phyloP scores from a whole-genome alignment of 2,329 filamentous ascomycete genomes.

The Xylogone sp. region DNA sequence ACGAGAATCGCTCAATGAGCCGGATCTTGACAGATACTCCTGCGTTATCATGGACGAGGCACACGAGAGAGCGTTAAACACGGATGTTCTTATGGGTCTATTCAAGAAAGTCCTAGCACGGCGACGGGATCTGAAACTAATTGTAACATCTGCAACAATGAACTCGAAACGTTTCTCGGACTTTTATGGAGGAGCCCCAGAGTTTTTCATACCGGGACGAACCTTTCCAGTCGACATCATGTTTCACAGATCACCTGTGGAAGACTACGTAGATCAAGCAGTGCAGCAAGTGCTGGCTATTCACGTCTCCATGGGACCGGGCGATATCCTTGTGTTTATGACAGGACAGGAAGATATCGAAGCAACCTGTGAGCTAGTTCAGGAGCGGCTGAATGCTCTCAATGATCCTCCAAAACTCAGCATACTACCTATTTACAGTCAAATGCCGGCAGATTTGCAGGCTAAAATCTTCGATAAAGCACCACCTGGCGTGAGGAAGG shows the following conservation, averaged over 20 bases:
- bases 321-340: slow-evolving; percentile 98
- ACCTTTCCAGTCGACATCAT: slow-evolving; percentile 97
- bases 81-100: slow-evolving; percentile 93
- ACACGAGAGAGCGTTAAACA: slow-evolving; percentile 93
- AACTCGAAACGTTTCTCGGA: slow-evolving; percentile 94
- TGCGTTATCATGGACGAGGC: slow-evolving; percentile 99
- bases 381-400: slow-evolving; percentile 79
- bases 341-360: slow-evolving; percentile 99
- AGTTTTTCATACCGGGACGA: slow-evolving; percentile 92
- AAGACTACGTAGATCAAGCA: slow-evolving; percentile 96
- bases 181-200: slow-evolving; percentile 93
- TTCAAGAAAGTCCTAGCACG: slow-evolving; percentile 95
- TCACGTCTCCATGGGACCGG: slow-evolving; percentile 87
- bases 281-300: slow-evolving; percentile 95
- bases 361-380: slow-evolving; percentile 88
- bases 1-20: slow-evolving; percentile 87
- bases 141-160: slow-evolving; percentile 98
- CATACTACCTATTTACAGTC: slow-evolving; percentile 96
- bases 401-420: slow-evolving; percentile 94
- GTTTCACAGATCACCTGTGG: slow-evolving; percentile 90
- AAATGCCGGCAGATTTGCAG: slow-evolving; percentile 97
- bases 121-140: slow-evolving; percentile 87
- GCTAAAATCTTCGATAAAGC: slow-evolving; percentile 97
- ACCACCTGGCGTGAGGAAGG: slow-evolving; percentile 85
- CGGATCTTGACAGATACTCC: slow-evolving; percentile 91